Percentiles rank a stretch among this genome's conserved stretches.
These are phyloP conservation scores for Clohesyomyces aquaticus DNA, from an alignment of 495 filamentous ascomycete species.

Conservation along the genomic window DNA sequence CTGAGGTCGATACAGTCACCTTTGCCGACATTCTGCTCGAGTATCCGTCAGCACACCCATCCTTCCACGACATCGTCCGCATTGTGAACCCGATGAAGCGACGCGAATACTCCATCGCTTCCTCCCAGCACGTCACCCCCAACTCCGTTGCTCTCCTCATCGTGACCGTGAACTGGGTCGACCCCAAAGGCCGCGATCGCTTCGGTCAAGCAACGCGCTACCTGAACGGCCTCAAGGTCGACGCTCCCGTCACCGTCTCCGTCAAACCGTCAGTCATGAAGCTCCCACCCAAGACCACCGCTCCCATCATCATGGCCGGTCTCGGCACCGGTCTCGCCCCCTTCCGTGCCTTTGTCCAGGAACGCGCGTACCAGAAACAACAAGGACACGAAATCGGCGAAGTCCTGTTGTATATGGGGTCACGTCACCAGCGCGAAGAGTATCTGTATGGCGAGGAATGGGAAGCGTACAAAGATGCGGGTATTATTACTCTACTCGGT, in stretches of 20 bases:
- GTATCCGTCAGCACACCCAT: slow-evolving; percentile 84
- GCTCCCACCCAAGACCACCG: slow-evolving; percentile 78
- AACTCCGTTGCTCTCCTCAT: slow-evolving; percentile 90
- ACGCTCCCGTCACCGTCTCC: slow-evolving; percentile 79
- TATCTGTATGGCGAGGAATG: slow-evolving; percentile 99
- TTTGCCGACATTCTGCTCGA: slow-evolving; percentile 89
- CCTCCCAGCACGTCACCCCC: slow-evolving; percentile 88
- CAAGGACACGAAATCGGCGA: slow-evolving; percentile 93
- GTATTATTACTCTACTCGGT: slow-evolving; percentile 91
- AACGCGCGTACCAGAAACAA: slow-evolving; percentile 94
- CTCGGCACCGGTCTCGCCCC: slow-evolving; percentile 97
- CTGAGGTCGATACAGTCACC: slow-evolving; percentile 91
- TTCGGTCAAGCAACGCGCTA: slow-evolving; percentile 92
- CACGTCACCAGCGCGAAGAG: slow-evolving; percentile 94
- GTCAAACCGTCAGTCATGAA: slow-evolving; percentile 99
- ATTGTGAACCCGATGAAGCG: slow-evolving; percentile 92
- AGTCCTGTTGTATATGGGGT: slow-evolving; percentile 94
- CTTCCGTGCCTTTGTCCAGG: slow-evolving; percentile 97
- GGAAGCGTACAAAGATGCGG: slow-evolving; percentile 96
- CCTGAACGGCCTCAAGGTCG: slow-evolving; percentile 72
- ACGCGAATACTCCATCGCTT: slow-evolving; percentile 96
- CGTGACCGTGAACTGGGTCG: slow-evolving; percentile 94
- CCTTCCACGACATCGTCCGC: slow-evolving; percentile 86
- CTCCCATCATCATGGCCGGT: slow-evolving; percentile 97
- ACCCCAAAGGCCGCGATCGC: slow-evolving; percentile 82